Evolutionary conservation across 1,139 yeast genomes (phyloP), one percentile per base, ranked within the genome.

Genomic region (Hemisphaericaspora xylofermentans): DNA sequence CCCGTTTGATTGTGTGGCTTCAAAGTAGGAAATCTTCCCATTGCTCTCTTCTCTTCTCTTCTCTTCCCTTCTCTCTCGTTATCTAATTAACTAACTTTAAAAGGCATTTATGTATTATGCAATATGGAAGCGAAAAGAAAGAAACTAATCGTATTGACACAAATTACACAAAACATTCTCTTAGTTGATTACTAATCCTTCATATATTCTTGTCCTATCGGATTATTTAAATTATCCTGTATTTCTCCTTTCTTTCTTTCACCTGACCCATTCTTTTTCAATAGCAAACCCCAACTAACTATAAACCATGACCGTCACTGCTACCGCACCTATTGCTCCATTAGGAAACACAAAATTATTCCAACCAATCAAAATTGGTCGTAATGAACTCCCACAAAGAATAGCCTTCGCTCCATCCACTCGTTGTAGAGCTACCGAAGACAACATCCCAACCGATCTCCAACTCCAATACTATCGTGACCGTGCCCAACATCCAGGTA

Each of bases 351-450:
- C 61, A 26, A 66, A 72, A 44, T 53, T 75, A 9, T 78, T 79
- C 64, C 61, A 74, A 46, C 76, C 80, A 33, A 60, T 77, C 40
- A 67, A 71, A 48, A 63, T 79, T 42, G 82, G 82, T 38, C 51
- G 58, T 33, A 41, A 56, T 28, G 45, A 58, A 49, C 46, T 66
- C 52, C 41, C 51, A 47, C 71, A 78, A 54, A 64, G 82, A 45
- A 53, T 80, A 13, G 79, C 65, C 2, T 58, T 67, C 54, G 75
- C 84, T 2, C 86, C 87, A 16, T 63, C 77, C 42, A 78, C 86
- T 14, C 67, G 84, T 60, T 58, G 54, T 50, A 68, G 84, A 55
- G 72, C 78, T 22, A 50, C 60, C 6, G 48, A 38, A 8, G 70
- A 70, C 34, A 60, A 61, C 42, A 61, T 68, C 19, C 79, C 84